Evolutionary conservation across 1,284 basidiomycete genomes (phyloP), one percentile per base, ranked within the genome.

Genomic region (Phylloporus sp.): DNA sequence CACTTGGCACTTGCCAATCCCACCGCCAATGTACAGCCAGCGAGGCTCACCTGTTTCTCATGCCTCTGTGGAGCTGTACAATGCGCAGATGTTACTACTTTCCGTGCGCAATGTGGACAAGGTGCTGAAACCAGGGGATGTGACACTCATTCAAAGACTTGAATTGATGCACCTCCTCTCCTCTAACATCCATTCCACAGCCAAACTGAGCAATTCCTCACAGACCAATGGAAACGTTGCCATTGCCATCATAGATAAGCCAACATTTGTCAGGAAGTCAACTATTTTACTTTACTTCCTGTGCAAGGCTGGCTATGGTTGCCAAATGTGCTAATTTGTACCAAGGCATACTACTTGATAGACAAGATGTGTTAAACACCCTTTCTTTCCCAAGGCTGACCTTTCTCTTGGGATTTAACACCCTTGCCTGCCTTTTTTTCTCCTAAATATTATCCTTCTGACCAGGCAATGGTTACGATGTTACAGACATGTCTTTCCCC

Each of bases 61-160:
- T 17, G 42, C 67, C 26, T 54, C 66, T 49, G 37, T 53, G 2
- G 56, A 66, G 31, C 44, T 66, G 11, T 95, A 91, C 72, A 91
- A 94, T 62, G 91, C 94, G 0, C 88, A 86, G 61, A 80, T 98
- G 1, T 83, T 98, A 4, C 82, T 98, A 2, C 86, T 98, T 52
- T 95, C 95, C 20, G 87, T 95, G 18, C 86, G 89, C 57, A 98
- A 99, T 69, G 95, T 89, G 2, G 96, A 98, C 79, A 99, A 99
- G 77, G 72, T 79, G 5, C 81, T 92, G 39, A 88, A 88, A 68
- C 78, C 86, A 0, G 82, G 85, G 6, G 95, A 96, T 74, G 92
- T 94, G 37, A 87, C 87, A 0, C 85, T 89, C 64, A 72, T 80
- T 22, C 93, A 96, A 72, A 86, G 94, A 31, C 77, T 94, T 24